Evolutionary conservation across 2,329 filamentous ascomycete species (phyloP).

Genomic region (Scedosporium boydii): DNA sequence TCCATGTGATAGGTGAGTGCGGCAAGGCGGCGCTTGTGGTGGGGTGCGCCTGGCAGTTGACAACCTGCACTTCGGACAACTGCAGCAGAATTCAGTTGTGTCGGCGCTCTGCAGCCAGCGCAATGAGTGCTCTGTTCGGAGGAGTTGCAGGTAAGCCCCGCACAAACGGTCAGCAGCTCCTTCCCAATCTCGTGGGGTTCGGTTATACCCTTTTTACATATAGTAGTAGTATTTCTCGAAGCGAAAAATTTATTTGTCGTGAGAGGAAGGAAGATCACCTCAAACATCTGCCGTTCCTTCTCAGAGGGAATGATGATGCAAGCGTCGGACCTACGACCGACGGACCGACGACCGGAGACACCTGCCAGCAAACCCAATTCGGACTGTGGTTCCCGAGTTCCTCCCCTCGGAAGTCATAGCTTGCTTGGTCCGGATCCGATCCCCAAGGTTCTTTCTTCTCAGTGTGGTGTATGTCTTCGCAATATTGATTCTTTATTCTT

Average conservation of each 20-base stretch:
- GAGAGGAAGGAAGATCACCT: background rate
- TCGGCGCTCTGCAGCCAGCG: no score
- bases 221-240: background rate
- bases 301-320: background rate
- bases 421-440: no score
- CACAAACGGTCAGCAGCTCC: background rate
- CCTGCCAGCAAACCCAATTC: no score
- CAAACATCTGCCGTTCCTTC: background rate
- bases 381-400: no score
- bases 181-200: background rate
- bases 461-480: no score
- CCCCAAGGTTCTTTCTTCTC: no score
- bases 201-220: background rate
- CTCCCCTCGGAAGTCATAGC: no score
- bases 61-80: background rate
- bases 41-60: background rate
- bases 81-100: background rate
- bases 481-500: no score
- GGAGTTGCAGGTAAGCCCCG: background rate
- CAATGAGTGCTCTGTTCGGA: no score
- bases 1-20: slow-evolving; percentile 19
- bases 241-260: background rate
- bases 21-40: slow-evolving; percentile 9
- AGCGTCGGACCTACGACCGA: no score
- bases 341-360: no score